A percentile compares a stretch with the other conserved stretches of the same genome.
phyloP scores from a whole-genome alignment of 495 filamentous ascomycete genomes.

The Elasticomyces elasticus region DNA sequence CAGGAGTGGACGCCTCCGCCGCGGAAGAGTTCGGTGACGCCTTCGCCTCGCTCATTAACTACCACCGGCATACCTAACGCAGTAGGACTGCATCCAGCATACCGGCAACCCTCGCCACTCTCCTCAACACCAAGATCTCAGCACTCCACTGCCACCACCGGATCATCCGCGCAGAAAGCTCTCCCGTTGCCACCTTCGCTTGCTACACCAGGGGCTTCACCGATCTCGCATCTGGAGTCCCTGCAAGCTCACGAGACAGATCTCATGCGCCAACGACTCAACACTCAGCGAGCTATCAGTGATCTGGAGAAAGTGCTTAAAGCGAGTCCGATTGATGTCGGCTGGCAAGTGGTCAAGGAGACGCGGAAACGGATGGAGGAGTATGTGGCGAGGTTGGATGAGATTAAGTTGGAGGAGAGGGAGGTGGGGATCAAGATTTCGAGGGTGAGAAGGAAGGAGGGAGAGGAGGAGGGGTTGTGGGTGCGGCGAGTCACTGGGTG shows the following conservation, averaged over 20 bases:
- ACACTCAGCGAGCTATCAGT: conserved; percentile 8
- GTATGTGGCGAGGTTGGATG: conserved; percentile 9
- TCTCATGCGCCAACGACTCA: conserved; percentile 8
- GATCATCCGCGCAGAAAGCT: background rate
- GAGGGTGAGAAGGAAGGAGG: conserved; percentile 20
- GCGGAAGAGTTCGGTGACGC: background rate
- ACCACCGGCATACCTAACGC: background rate
- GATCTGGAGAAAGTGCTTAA: conserved; percentile 16
- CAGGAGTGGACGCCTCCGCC: conserved; percentile 14
- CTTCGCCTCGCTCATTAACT: background rate
- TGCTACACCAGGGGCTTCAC: background rate
- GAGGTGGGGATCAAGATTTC: conserved; percentile 19
- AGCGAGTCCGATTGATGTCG: conserved; percentile 17
- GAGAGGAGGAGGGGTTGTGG: conserved; percentile 20
- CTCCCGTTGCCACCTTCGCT: conserved; percentile 12
- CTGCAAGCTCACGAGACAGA: conserved; percentile 10
- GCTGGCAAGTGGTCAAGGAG: conserved; percentile 13
- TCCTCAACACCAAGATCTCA: background rate
- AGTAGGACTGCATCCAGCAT: background rate
- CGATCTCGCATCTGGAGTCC: conserved; percentile 13
- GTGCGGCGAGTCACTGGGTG: conserved; percentile 21
- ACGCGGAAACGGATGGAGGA: conserved; percentile 13
- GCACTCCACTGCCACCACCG: background rate
- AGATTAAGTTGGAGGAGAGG: conserved; percentile 16
- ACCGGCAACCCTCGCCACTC: background rate